Evolutionary conservation across 2,329 filamentous ascomycete genomes (phyloP), one percentile per base, ranked within the genome.

Genomic region (Talaromyces verruculosus): DNA sequence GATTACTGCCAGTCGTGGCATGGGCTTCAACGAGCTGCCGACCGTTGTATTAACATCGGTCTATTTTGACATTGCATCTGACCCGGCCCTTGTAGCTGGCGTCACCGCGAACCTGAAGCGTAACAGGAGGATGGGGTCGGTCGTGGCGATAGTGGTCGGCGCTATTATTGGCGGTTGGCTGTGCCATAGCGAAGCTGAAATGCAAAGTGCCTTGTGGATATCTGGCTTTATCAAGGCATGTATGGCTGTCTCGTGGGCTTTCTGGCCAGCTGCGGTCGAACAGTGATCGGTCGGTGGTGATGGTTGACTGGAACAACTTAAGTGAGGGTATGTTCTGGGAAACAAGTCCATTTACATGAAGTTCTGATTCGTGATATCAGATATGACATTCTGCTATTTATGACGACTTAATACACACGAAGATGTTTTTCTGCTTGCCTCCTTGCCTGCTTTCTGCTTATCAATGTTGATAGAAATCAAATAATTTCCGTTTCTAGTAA

Each of bases 11-110:
- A 80, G 77, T 63, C 76, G 80, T 1, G 72, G 77, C 3, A 73
- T 82, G 28, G 73, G 75, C 0, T 78, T 78, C 68, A 78, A 79
- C 55, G 80, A 82, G 70, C 77, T 82, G 45, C 80, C 80, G n/a
- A 81, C 79, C 8, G 79, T 81, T 13, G 80, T 82, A 5, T 68
- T 82, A 68, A 82, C 80, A 11, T 81, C 79, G 53, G 73, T 81
- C 11, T 82, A 81, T 66, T 81, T 80, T 68, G 80, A 82, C 67
- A 76, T 82, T 58, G 78, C 78, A 3, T 77, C 78, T 4, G 80
- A 82, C 66, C 75, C 78, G 13, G 76, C 75, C 41, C 69, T 81
- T 22, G 69, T 69, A 0, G 69, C 68, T 4, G 73, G 72, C 60
- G 75, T 78, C 19, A 72, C 70, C 15, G 68, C 73, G 43, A 82